Conservation (phyloP, 2,329 filamentous ascomycete genomes). For the Didymella arachidicola region DNA sequence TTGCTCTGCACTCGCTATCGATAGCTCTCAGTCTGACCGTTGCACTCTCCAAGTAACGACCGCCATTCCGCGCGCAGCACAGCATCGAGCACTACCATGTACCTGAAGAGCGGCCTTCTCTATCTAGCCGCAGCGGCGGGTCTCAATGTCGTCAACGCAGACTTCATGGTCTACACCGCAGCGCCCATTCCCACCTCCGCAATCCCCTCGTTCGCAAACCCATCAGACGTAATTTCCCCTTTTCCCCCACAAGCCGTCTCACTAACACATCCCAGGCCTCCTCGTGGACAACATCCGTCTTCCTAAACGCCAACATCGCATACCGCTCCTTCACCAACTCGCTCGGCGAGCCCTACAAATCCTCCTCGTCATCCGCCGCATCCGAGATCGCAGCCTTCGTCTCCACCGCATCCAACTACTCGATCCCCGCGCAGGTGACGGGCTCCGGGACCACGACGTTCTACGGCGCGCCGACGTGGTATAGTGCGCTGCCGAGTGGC, state of each 20-base stretch:
- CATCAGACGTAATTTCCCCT: constrained; percentile 26
- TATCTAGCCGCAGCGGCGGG: constrained; percentile 27
- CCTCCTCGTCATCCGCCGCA: constrained; percentile 36
- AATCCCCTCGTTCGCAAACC: constrained; percentile 37
- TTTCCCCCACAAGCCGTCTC: neutral
- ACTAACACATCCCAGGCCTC: constrained; percentile 29
- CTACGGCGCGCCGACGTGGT: constrained; percentile 40
- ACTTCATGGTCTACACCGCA: constrained; percentile 45
- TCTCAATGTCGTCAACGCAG: constrained; percentile 30
- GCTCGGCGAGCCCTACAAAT: constrained; percentile 37
- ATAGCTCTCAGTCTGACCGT: neutral
- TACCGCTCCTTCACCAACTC: constrained; percentile 32
- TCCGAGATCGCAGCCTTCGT: constrained; percentile 40
- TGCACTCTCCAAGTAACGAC: neutral
- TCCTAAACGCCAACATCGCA: constrained; percentile 36
- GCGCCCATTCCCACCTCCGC: constrained; percentile 40
- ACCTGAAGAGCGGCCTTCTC: constrained; percentile 24
- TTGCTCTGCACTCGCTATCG: neutral
- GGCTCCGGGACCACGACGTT: constrained; percentile 31
- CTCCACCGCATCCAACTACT: constrained; percentile 34
- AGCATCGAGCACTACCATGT: constrained; percentile 21
- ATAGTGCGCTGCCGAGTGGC: constrained; percentile 38
- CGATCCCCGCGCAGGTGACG: constrained; percentile 39
- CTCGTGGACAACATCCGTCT: constrained; percentile 41
- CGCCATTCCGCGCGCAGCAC: neutral